phyloP scores from a whole-genome alignment of 306 rosid species.

The Malus sieversii region DNA sequence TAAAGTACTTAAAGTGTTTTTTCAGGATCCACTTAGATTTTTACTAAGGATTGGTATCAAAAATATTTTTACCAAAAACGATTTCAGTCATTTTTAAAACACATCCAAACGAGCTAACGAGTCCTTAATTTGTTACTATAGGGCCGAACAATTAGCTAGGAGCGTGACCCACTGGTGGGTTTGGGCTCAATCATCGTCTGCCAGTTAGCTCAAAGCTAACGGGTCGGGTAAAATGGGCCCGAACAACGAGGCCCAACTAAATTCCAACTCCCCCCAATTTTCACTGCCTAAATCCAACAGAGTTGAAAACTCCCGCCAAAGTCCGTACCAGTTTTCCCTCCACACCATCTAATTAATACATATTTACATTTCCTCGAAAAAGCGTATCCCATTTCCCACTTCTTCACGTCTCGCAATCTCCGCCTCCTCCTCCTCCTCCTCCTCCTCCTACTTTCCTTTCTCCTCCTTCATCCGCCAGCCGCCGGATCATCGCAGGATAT shows the following conservation, averaged over 20 bases:
- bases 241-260: background rate
- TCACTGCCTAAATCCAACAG: background rate
- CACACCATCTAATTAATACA: background rate
- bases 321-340: background rate
- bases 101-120: too few species aligned
- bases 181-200: background rate
- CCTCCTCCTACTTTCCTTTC: background rate
- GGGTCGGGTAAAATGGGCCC: background rate
- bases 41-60: too few species aligned
- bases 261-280: background rate
- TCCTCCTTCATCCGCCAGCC: background rate
- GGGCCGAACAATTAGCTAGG: background rate
- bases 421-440: background rate
- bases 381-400: background rate
- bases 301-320: background rate
- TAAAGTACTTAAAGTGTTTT: rapidly evolving
- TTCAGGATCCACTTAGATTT: too few species aligned
- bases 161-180: background rate
- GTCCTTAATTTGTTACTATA: rapidly evolving
- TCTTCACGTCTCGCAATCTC: background rate
- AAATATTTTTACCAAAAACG: rapidly evolving
- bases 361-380: background rate
- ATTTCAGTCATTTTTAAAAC: too few species aligned
- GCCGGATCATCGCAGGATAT: background rate
- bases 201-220: background rate